A percentile compares a stretch with the other conserved stretches of the same genome.
Evolutionary conservation across 768 basidiomycete genomes (phyloP).

Genomic region (Kwoniella heveanensis): DNA sequence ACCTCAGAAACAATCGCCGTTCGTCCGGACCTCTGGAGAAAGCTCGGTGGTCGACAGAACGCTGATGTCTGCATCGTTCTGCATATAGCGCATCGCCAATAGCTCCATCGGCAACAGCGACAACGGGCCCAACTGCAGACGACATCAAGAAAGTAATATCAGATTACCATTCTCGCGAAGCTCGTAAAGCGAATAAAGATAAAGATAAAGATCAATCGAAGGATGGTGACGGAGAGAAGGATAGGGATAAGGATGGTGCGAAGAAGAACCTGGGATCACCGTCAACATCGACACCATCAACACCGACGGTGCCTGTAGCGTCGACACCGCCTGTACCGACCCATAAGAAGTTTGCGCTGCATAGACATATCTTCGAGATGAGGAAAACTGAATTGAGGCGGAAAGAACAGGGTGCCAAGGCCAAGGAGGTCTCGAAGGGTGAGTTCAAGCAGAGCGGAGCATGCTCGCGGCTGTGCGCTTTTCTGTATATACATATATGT

Average conservation of each 20-base stretch:
- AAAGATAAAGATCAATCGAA: conserved; percentile 28
- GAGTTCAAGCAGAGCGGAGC: too few relatives aligned
- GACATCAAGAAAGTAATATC: conserved; percentile 59
- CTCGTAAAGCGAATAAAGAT: conserved; percentile 59
- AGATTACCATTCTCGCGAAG: conserved; percentile 76
- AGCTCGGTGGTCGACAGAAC: not conserved
- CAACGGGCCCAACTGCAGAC: conserved; percentile 56
- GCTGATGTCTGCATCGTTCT: not conserved
- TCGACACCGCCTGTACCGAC: conserved; percentile 29
- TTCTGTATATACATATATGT: too few relatives aligned
- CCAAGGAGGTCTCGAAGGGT: conserved; percentile 57
- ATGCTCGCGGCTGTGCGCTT: too few relatives aligned
- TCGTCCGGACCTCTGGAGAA: too few relatives aligned
- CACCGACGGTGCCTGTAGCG: conserved; percentile 47
- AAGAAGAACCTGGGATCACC: conserved; percentile 35
- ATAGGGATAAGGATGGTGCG: conserved; percentile 42
- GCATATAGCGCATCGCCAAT: conserved; percentile 42
- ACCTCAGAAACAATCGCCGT: too few relatives aligned
- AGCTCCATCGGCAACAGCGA: conserved; percentile 52
- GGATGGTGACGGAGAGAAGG: conserved; percentile 33
- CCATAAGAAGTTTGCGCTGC: conserved; percentile 78
- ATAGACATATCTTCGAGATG: conserved; percentile 80
- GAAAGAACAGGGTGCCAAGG: conserved; percentile 64
- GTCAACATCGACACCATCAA: conserved; percentile 41
- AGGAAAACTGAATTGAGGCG: conserved; percentile 73